A percentile compares a stretch with the other conserved stretches of the same genome.
Conservation (phyloP, 768 basidiomycete genomes). For the Pisolithus marmoratus region DNA sequence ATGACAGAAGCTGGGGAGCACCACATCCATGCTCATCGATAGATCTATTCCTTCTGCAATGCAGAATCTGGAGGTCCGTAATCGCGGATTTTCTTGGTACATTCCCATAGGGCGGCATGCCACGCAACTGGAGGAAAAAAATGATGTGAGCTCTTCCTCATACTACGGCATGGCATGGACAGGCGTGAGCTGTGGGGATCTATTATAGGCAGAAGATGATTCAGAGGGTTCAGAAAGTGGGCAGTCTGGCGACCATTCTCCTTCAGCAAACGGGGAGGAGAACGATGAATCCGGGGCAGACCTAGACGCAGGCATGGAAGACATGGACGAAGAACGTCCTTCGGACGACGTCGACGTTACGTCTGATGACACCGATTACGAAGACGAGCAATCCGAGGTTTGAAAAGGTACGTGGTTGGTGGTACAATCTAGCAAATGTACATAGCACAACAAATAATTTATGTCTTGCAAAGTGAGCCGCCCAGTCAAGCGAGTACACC, state of each 20-base stretch:
- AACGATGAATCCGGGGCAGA: constrained; percentile 36
- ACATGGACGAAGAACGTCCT: constrained; percentile 40
- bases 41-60: not conserved
- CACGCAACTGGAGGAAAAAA: constrained; percentile 79
- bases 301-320: constrained; percentile 34
- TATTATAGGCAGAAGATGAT: constrained; percentile 30
- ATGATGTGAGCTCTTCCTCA: constrained; percentile 50
- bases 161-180: not conserved
- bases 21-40: not conserved
- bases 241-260: constrained; percentile 24
- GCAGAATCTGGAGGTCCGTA: constrained; percentile 56
- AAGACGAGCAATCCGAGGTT: constrained; percentile 36
- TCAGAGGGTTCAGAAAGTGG: constrained; percentile 29
- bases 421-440: constrained; percentile 6
- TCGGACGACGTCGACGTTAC: constrained; percentile 38
- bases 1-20: too few relatives aligned
- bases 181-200: not conserved
- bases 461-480: not conserved
- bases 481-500: constrained; percentile 15
- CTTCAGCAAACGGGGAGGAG: constrained; percentile 31
- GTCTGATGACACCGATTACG: constrained; percentile 41
- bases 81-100: constrained; percentile 60
- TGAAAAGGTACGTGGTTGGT: not conserved
- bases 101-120: constrained; percentile 69
- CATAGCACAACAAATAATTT: constrained; percentile 12